phyloP scores from a whole-genome alignment of 2,329 filamentous ascomycete species.

The Colletotrichum sp. region DNA sequence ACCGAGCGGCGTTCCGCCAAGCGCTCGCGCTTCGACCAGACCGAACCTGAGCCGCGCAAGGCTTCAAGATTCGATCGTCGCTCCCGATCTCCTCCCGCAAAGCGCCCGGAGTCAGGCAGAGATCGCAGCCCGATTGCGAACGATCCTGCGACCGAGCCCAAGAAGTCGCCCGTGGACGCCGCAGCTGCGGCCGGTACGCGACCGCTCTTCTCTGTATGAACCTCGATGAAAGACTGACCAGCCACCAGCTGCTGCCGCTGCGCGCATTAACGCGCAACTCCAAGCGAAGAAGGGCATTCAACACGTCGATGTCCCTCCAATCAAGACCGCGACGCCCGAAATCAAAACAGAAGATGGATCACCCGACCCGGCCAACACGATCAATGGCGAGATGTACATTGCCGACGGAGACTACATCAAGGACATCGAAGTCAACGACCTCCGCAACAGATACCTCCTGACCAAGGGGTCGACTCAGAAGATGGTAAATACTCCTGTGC shows the following conservation, averaged over 20 bases:
- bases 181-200: constrained; percentile 78
- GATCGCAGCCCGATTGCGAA: constrained; percentile 79
- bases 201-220: not conserved
- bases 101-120: constrained; percentile 72
- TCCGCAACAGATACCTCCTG: constrained; percentile 94
- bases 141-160: constrained; percentile 43
- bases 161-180: constrained; percentile 66
- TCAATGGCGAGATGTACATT: constrained; percentile 90
- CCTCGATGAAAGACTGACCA: constrained; percentile 27
- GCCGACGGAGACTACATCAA: constrained; percentile 98
- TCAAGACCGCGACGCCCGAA: constrained; percentile 63
- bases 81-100: constrained; percentile 79
- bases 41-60: constrained; percentile 78
- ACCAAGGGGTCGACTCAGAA: constrained; percentile 98
- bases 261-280: constrained; percentile 82
- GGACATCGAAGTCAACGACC: constrained; percentile 98
- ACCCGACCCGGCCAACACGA: constrained; percentile 50
- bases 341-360: constrained; percentile 44
- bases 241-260: constrained; percentile 79
- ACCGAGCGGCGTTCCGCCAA: constrained; percentile 75
- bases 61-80: constrained; percentile 88
- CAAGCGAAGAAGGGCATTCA: constrained; percentile 89
- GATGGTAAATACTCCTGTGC: constrained; percentile 87
- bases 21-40: constrained; percentile 94
- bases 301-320: constrained; percentile 87